Evolutionary conservation across 306 rosid genomes (phyloP), one percentile per base, ranked within the genome.

Genomic region (Hippophae rhamnoides): DNA sequence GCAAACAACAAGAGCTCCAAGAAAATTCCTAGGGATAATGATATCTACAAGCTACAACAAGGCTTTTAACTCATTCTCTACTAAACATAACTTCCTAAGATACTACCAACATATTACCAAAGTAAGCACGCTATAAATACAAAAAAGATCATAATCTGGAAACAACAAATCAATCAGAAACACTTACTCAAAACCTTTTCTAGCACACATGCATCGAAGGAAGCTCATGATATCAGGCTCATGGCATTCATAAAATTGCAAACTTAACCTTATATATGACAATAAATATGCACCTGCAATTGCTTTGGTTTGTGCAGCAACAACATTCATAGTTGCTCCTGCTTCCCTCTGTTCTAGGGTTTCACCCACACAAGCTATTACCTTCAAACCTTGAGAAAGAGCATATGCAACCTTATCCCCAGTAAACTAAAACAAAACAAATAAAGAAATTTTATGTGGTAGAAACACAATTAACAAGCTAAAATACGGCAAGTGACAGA

Each of bases 321-420:
- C 92, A 74, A 87, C 85, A 40, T 78, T 49, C 58, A 64, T 1
- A 8, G 95, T 87, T 10, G 76, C 57, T 60, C 89, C 86, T 52
- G 95, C 75, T 80, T 87, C 89, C 49, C 92, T 86, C 77, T 87
- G 86, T 46, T 87, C 89, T 62, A 87, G 95, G 66, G 95, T 87
- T 82, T 87, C 95, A 40, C 95, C 95, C 8, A 87, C 81, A 72
- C 92, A 87, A 27, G 95, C 95, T 45, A 87, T 87, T 66, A 87
- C 95, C 85, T 87, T 87, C 85, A 82, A 63, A 54, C 89, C 89
- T 70, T 69, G 81, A 52, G 82, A 63, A 62, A 87, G 92, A 51
- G 95, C 95, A 70, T 87, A 87, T 38, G 92, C 89, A 73, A 84
- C 92, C 75, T 87, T 87, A 9, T 87, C 92, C 23, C 69, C 95